Evolutionary conservation across 306 rosid species (phyloP), one percentile per base, ranked within the genome.

Genomic region (Prunus kanzakura): DNA sequence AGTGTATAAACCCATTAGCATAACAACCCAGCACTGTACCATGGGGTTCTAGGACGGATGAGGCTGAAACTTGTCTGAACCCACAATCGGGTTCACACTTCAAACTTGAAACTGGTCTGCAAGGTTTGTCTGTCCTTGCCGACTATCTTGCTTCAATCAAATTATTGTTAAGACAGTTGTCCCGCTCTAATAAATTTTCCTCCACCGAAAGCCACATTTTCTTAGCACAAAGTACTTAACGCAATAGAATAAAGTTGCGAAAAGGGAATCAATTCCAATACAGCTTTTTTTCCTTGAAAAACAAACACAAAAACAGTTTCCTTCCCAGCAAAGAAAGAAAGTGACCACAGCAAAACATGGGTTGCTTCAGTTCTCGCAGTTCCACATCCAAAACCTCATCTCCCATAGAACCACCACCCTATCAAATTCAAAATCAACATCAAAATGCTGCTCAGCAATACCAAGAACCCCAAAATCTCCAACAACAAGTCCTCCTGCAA

Each of bases 201-300:
- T 88, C 91, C 94, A 80, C 98, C 91, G 87, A 89, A 87, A 86
- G 90, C 77, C 23, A 20, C 57, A 38, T 49, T 29, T 32, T 32
- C 72, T 69, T 79, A 23, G 2, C 78, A 56, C 73, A 77, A 67
- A 54, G 30, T 75, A 52, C 30, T 78, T 52, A 51, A 55, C 8
- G 72, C 79, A 75, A 88, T 76, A 84, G 86, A 80, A 88, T 86
- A 91, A 91, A 88, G 96, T 75, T 68, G 54, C 50, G 71, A 74
- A 9, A n/a, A 81, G 76, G 61, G 84, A 62, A 85, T 87, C 82
- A 73, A 22, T 20, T 18, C 16, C 8, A 14, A 50, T 15, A 6
- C 20, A 41, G 49, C 83, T 77, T 84, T 82, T 82, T 18, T 74
- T 75, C 64, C 52, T 47, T 64, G 45, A 16, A 51, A 60, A 16